Conservation (phyloP, 192 early-diverging fungal species). For the Jimgerdemannia flammicorona region DNA sequence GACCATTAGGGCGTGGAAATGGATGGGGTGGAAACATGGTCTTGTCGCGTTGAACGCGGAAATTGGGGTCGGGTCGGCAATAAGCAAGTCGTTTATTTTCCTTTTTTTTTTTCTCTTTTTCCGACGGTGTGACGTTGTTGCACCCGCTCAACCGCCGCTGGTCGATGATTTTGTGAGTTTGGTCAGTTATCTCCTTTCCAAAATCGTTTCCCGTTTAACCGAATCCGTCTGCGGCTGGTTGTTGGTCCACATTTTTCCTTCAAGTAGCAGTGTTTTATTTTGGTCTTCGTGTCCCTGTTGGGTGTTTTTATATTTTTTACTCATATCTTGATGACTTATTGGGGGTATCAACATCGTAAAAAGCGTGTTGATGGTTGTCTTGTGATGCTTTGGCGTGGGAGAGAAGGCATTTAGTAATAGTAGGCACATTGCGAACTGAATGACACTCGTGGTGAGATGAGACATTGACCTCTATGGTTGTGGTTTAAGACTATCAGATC, state of each 20-base stretch:
- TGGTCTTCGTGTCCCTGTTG: background rate
- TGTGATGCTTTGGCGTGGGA: background rate
- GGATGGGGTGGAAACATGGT: background rate
- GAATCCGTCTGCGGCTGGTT: background rate
- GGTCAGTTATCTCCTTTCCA: too few species aligned
- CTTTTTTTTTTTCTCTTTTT: background rate
- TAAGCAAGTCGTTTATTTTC: background rate
- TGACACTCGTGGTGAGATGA: too few species aligned
- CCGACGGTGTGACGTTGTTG: too few species aligned
- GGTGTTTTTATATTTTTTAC: background rate
- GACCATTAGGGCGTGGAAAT: background rate
- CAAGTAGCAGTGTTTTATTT: background rate
- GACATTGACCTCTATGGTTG: too few species aligned
- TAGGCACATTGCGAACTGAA: too few species aligned
- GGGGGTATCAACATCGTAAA: too few species aligned
- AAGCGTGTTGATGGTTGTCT: background rate
- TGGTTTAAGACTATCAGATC: too few species aligned
- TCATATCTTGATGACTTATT: background rate
- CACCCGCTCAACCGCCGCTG: too few species aligned
- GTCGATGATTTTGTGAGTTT: too few species aligned
- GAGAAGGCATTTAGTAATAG: background rate
- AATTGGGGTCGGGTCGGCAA: background rate
- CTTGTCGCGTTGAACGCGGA: background rate
- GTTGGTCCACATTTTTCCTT: background rate
- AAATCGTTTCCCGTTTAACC: background rate